Evolutionary conservation across 1,284 basidiomycete species (phyloP), one percentile per base, ranked within the genome.

Genomic region (Trametes sp.): DNA sequence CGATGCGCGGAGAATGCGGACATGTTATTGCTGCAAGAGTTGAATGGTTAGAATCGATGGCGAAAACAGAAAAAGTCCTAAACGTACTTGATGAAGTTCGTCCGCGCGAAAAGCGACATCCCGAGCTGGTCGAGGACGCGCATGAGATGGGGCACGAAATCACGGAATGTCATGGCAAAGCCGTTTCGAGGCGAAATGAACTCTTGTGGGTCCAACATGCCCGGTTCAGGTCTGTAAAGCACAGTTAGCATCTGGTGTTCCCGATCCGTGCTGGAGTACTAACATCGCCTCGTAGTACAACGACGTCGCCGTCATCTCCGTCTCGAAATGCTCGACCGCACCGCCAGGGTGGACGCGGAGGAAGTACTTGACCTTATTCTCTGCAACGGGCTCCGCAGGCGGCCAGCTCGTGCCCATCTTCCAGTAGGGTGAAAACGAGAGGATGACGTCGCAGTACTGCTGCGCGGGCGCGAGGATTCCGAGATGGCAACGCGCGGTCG

Each of bases 261-360:
- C n/a, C n/a, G n/a, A n/a, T n/a, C n/a, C n/a, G n/a, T n/a, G n/a
- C n/a, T n/a, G n/a, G n/a, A n/a, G n/a, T n/a, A n/a, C 88, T 73
- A 71, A 90, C 90, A 87, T 77, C 21, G 87, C 89, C 78, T 93
- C 91, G 67, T 93, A 93, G 75, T 92, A 92, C 54, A 93, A 70
- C 7, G 89, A 83, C n/a, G 89, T 93, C 3, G 87, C 80, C 16
- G 88, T 88, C 78, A 88, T 87, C 73, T 89, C 84, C 61, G 85
- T 89, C 70, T 91, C 88, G 67, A 93, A 93, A 73, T 93, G 90
- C 72, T 93, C 91, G 45, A 93, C 76, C 0, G 88, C 90, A 69
- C 90, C 90, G 41, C 90, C 90, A 57, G 91, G 92, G 74, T 92
- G 87, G 14, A 89, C 89, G 41, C 90, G 83, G 59, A 93, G 69